phyloP scores from a whole-genome alignment of 2,329 filamentous ascomycete genomes.

The Colletotrichum chrysophilum region DNA sequence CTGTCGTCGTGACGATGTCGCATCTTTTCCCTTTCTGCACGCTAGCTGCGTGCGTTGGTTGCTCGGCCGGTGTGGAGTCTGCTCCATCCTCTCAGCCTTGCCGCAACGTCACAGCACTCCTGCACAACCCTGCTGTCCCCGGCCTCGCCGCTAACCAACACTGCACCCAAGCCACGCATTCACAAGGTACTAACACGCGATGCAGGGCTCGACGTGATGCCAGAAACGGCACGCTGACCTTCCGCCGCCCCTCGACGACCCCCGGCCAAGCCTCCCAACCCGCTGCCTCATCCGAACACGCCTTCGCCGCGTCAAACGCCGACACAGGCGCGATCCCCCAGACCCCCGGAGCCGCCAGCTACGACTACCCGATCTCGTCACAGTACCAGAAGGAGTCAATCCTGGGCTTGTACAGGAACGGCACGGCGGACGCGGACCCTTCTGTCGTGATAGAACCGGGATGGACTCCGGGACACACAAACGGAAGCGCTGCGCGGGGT shows the following conservation, averaged over 20 bases:
- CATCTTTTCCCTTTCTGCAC: neutral
- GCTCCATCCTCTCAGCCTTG: neutral
- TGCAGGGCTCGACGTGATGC: constrained; percentile 63
- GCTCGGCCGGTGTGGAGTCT: neutral
- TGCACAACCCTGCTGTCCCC: neutral
- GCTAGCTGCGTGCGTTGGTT: neutral
- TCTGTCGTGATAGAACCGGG: constrained; percentile 73
- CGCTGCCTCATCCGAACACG: constrained; percentile 38
- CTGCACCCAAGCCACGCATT: neutral
- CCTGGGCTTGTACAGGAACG: constrained; percentile 69
- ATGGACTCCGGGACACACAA: constrained; percentile 80
- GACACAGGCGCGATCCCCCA: constrained; percentile 36
- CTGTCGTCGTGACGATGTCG: neutral
- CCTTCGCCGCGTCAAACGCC: constrained; percentile 30
- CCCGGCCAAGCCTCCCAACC: constrained; percentile 48
- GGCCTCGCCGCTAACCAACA: neutral
- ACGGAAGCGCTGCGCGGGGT: constrained; percentile 64
- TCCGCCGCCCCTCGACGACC: constrained; percentile 68
- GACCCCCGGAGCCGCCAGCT: constrained; percentile 38
- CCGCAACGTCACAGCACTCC: neutral
- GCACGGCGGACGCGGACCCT: constrained; percentile 52
- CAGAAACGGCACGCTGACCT: constrained; percentile 68
- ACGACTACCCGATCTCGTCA: constrained; percentile 43
- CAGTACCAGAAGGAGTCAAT: constrained; percentile 83
- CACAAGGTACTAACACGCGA: neutral